Conservation (phyloP, 805 yeast species). For the Yarrowia hollandica region DNA sequence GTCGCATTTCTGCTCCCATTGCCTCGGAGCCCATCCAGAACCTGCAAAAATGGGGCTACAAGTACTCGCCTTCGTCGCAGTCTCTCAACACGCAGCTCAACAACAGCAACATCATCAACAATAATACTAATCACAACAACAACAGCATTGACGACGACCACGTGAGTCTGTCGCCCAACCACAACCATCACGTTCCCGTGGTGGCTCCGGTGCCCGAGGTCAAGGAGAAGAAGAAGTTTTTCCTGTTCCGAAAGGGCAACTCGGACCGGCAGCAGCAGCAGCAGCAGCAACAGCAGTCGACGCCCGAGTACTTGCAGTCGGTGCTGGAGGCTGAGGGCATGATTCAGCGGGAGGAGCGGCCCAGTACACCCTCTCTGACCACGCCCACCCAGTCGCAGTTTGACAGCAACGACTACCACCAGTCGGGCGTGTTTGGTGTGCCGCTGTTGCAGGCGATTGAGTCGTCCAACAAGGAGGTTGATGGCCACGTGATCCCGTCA, state of each 20-base stretch:
- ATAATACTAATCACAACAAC: no score
- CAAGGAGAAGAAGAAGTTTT: slow-evolving; percentile 26
- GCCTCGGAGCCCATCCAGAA: slow-evolving; percentile 26
- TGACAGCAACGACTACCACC: slow-evolving; percentile 1
- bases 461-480: slow-evolving; percentile 51
- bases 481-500: slow-evolving; percentile 61
- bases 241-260: slow-evolving; percentile 24
- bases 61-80: slow-evolving; percentile 27
- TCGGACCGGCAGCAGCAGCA: slow-evolving; percentile 9
- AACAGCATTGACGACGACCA: no score
- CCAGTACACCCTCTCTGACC: not conserved
- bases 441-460: slow-evolving; percentile 54
- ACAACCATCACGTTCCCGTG: not conserved
- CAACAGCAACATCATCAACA: no score
- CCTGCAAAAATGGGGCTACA: slow-evolving; percentile 29
- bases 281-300: slow-evolving; percentile 8
- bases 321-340: slow-evolving; percentile 20
- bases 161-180: not conserved
- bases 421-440: slow-evolving; percentile 57
- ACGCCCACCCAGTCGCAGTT: slow-evolving; percentile 15
- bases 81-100: slow-evolving; percentile 11
- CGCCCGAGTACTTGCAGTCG: slow-evolving; percentile 20
- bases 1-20: slow-evolving; percentile 21
- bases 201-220: not conserved
- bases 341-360: slow-evolving; percentile 18